Conservation (phyloP, 805 yeast genomes). For the Metschnikowia proteae region DNA sequence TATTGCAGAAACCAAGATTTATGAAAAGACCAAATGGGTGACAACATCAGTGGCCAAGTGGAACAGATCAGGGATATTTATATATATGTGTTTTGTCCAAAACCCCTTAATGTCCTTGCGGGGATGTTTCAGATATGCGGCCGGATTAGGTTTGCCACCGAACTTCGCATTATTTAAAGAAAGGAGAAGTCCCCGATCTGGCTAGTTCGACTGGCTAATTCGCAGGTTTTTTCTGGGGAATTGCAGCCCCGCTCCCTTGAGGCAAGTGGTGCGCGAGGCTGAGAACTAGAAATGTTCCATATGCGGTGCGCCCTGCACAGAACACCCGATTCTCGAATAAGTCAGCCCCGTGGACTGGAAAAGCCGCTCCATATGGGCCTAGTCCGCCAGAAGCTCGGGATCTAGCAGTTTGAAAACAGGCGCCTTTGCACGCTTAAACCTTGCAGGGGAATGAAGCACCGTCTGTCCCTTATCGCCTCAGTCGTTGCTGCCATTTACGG, state of each 20-base stretch:
- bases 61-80: too few species aligned
- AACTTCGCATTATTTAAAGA: not conserved
- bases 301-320: conserved; percentile 1
- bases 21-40: too few species aligned
- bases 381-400: too few species aligned
- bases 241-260: not conserved
- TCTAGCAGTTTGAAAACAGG: too few species aligned
- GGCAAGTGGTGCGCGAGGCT: conserved; percentile 4
- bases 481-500: not conserved
- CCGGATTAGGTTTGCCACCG: conserved; percentile 4
- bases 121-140: conserved; percentile 1
- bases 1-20: too few species aligned
- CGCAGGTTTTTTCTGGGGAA: not conserved
- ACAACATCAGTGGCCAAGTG: too few species aligned
- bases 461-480: not conserved
- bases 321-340: not conserved
- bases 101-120: not conserved
- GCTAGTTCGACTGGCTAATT: not conserved
- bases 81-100: not conserved
- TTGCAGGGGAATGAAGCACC: too few species aligned
- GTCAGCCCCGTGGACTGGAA: not conserved
- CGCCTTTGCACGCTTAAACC: too few species aligned
- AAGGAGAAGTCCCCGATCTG: not conserved
- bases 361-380: not conserved
- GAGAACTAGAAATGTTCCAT: not conserved